A percentile compares a stretch with the other conserved stretches of the same genome.
These are phyloP conservation scores for Cystofilobasidium ferigula DNA, from an alignment of 768 basidiomycete species.

Conservation along the genomic window DNA sequence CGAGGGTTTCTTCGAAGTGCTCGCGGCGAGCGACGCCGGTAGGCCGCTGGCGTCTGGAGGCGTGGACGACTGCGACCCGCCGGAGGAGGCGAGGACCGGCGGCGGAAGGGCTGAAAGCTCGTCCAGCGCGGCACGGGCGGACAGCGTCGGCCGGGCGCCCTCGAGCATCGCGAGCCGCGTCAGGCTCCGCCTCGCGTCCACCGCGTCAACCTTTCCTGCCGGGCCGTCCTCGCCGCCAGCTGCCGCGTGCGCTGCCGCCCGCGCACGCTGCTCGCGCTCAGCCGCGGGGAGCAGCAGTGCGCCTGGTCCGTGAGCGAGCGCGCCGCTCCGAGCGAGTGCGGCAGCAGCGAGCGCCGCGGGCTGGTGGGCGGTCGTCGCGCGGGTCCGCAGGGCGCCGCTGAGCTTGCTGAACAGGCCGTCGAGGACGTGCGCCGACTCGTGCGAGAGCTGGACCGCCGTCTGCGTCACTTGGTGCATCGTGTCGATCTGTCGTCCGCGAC, in stretches of 20 bases:
- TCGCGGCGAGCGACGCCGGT: neutral
- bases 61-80: neutral
- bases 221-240: too few species aligned
- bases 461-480: constrained; percentile 23
- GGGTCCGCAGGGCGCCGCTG: constrained; percentile 8
- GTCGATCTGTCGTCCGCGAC: constrained; percentile 17
- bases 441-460: constrained; percentile 20
- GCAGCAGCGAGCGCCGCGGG: neutral
- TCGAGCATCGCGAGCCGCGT: neutral
- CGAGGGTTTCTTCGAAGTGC: neutral
- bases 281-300: neutral
- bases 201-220: too few species aligned
- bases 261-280: neutral
- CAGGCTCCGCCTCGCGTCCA: neutral
- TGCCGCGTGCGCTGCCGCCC: neutral
- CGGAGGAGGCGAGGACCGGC: neutral
- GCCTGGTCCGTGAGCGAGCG: neutral
- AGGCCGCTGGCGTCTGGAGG: neutral
- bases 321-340: neutral
- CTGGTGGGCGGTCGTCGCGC: neutral
- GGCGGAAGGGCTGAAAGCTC: neutral
- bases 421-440: constrained; percentile 16
- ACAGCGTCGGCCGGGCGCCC: neutral
- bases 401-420: constrained; percentile 16
- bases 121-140: neutral